Conservation (phyloP, 371 early-diverging fungal species). For the Capniomyces stellatus region DNA sequence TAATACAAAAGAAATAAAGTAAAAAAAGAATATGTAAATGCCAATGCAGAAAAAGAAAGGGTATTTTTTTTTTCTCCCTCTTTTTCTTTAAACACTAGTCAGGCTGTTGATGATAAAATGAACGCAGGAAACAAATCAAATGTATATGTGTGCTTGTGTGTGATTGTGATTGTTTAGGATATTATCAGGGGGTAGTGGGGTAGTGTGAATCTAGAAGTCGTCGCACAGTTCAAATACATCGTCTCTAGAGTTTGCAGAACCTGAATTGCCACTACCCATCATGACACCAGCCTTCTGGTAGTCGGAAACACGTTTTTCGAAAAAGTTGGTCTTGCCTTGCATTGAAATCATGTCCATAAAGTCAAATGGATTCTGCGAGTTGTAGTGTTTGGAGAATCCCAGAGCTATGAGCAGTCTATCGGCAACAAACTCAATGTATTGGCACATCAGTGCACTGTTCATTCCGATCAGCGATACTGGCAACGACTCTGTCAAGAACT, state of each 20-base stretch:
- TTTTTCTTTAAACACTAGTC: too few species aligned
- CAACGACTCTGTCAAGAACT: slow-evolving; percentile 90
- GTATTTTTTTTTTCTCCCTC: too few species aligned
- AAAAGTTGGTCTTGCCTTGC: slow-evolving; percentile 99
- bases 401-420: slow-evolving; percentile 91
- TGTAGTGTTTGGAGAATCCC: slow-evolving; percentile 76
- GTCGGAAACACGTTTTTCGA: slow-evolving; percentile 98
- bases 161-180: too few species aligned
- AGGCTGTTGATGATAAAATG: too few species aligned
- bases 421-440: slow-evolving; percentile 99
- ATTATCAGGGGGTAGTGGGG: too few species aligned
- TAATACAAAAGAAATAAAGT: too few species aligned
- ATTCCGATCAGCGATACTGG: slow-evolving; percentile 97
- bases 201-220: too few species aligned
- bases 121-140: too few species aligned
- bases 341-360: slow-evolving; percentile 99
- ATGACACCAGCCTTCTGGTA: slow-evolving; percentile 98
- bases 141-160: too few species aligned
- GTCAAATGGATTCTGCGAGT: slow-evolving; percentile 94
- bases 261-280: slow-evolving; percentile 27
- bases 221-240: slow-evolving; percentile 25
- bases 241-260: slow-evolving; percentile 36
- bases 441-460: slow-evolving; percentile 92
- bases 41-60: too few species aligned
- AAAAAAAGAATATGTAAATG: too few species aligned